Evolutionary conservation across 192 early-diverging fungal species (phyloP).

Genomic region (Podila epicladia): DNA sequence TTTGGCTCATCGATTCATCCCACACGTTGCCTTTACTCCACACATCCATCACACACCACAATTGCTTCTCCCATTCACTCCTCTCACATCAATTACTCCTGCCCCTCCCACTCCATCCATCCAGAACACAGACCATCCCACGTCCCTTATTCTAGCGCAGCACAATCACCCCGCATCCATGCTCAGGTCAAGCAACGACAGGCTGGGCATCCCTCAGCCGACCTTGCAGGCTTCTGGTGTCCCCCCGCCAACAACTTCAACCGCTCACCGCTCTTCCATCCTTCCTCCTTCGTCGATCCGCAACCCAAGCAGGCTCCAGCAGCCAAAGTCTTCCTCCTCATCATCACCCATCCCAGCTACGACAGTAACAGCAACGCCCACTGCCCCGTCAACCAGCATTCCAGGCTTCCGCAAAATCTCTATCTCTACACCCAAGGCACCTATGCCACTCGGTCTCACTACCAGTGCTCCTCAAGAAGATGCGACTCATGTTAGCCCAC

Average conservation of each 20-base stretch:
- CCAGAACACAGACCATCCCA: neutral
- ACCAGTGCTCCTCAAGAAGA: neutral
- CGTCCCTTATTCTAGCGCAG: neutral
- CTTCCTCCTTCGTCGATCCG: neutral
- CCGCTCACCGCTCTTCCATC: slow-evolving; percentile 23
- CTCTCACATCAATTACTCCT: too few relatives aligned
- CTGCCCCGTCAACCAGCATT: neutral
- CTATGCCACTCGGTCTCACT: neutral
- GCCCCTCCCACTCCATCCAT: too few relatives aligned
- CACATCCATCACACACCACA: neutral
- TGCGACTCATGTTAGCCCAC: neutral
- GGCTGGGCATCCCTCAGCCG: slow-evolving; percentile 9
- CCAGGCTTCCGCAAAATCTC: slow-evolving; percentile 12
- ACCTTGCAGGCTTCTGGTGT: slow-evolving; percentile 14
- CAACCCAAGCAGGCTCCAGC: slow-evolving; percentile 7
- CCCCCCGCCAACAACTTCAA: slow-evolving; percentile 3
- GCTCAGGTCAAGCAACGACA: slow-evolving; percentile 12
- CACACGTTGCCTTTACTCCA: neutral
- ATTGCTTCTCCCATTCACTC: neutral
- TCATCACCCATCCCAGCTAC: neutral
- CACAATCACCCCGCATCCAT: neutral
- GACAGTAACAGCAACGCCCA: neutral
- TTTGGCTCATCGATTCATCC: neutral
- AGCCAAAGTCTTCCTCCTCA: slow-evolving; percentile 11
- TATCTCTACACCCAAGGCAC: slow-evolving; percentile 16